Percentiles rank a stretch among this genome's conserved stretches.
phyloP scores from a whole-genome alignment of 208 protist species.

The Leishmania mexicana region DNA sequence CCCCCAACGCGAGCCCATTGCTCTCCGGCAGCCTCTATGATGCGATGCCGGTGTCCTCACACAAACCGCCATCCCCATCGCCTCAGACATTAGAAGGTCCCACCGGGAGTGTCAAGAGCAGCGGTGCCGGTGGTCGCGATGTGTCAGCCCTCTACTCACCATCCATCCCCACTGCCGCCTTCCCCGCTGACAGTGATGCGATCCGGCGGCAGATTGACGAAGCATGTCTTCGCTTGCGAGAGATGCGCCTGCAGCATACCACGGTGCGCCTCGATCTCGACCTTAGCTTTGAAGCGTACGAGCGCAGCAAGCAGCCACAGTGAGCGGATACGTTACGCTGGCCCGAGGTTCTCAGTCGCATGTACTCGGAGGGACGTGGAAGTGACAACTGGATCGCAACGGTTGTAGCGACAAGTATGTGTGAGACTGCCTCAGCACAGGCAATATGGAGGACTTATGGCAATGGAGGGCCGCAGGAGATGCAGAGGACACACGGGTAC shows the following conservation, averaged over 20 bases:
- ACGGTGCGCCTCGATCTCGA: constrained; percentile 58
- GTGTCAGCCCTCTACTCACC: neutral
- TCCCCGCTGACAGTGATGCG: constrained; percentile 6
- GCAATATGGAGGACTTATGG: neutral
- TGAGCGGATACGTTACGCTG: neutral
- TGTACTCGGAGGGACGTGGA: neutral
- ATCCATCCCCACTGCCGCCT: neutral
- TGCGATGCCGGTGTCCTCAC: neutral
- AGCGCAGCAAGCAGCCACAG: constrained; percentile 35
- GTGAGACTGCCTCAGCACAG: neutral
- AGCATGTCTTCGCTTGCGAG: constrained; percentile 34
- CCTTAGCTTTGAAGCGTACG: constrained; percentile 69
- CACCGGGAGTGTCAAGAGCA: neutral
- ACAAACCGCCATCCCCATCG: neutral
- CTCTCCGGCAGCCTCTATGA: constrained; percentile 3
- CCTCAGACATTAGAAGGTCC: neutral
- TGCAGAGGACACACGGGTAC: neutral
- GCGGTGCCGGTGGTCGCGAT: neutral
- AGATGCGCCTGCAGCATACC: constrained; percentile 44
- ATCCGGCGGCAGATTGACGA: constrained; percentile 49
- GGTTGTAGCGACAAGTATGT: neutral
- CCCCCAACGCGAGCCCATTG: neutral
- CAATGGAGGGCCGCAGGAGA: neutral
- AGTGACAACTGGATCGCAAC: neutral
- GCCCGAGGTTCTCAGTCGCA: neutral